Percentiles rank a stretch among this genome's conserved stretches.
phyloP scores from a whole-genome alignment of 192 early-diverging fungal genomes.

The Backusella circina region DNA sequence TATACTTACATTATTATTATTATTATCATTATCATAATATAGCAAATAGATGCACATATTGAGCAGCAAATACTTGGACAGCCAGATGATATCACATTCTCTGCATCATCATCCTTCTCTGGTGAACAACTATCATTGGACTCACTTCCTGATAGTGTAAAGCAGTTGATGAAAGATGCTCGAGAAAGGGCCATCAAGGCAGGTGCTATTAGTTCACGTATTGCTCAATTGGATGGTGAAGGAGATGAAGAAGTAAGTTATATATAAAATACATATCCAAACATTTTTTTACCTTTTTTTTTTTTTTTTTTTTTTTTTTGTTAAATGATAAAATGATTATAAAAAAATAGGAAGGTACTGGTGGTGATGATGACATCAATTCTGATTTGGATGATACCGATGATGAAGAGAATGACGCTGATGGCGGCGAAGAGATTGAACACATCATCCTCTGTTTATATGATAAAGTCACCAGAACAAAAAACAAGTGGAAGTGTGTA shows the following conservation, averaged over 20 bases:
- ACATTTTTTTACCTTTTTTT: background rate
- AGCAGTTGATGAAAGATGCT: conserved; percentile 25
- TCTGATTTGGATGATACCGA: conserved; percentile 69
- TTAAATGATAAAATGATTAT: background rate
- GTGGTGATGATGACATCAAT: conserved; percentile 61
- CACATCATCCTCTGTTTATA: conserved; percentile 76
- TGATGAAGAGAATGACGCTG: conserved; percentile 58
- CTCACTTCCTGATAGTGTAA: conserved; percentile 21
- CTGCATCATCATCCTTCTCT: conserved; percentile 34
- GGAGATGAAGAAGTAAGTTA: conserved; percentile 28
- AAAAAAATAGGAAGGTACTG: background rate
- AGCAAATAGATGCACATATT: conserved; percentile 53
- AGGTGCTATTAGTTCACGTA: conserved; percentile 20
- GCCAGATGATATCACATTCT: conserved; percentile 40
- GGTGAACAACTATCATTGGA: conserved; percentile 20
- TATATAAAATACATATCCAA: background rate
- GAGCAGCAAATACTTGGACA: conserved; percentile 39
- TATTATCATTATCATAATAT: too few species aligned
- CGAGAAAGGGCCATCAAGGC: conserved; percentile 24
- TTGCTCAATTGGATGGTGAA: conserved; percentile 37
- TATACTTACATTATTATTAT: background rate
- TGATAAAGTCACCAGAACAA: conserved; percentile 85
- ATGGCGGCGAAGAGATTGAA: conserved; percentile 60
- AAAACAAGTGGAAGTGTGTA: conserved; percentile 99
- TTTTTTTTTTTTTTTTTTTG: too few species aligned